Evolutionary conservation across 2,329 filamentous ascomycete genomes (phyloP).

Genomic region (Tolypocladium album): DNA sequence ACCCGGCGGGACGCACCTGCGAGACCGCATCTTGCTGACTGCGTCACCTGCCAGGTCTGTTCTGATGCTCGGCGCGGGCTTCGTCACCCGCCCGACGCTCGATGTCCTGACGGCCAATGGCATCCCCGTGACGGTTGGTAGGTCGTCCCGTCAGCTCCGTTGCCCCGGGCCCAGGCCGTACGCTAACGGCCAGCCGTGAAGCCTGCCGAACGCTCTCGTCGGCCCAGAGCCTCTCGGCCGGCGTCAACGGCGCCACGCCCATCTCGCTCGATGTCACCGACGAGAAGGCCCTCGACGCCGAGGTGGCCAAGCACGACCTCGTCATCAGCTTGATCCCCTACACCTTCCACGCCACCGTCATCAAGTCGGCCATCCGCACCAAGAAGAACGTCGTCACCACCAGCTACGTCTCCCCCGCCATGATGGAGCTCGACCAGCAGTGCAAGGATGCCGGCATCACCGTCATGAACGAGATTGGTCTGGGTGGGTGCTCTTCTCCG

Average conservation of each 20-base stretch:
- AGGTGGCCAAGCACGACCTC: constrained; percentile 68
- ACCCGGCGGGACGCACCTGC: not conserved
- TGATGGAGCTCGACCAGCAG: constrained; percentile 76
- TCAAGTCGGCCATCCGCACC: constrained; percentile 83
- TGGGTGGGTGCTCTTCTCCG: constrained; percentile 16
- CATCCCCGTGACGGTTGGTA: constrained; percentile 55
- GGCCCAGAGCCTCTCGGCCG: constrained; percentile 63
- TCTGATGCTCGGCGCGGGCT: constrained; percentile 41
- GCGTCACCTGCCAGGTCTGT: constrained; percentile 2
- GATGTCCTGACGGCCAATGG: constrained; percentile 51
- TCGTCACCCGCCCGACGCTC: constrained; percentile 51
- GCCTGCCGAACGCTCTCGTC: constrained; percentile 73
- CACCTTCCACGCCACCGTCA: constrained; percentile 77
- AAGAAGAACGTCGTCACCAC: constrained; percentile 98
- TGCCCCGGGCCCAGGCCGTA: not conserved
- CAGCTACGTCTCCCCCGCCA: constrained; percentile 83
- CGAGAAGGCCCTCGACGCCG: constrained; percentile 65
- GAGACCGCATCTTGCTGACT: not conserved
- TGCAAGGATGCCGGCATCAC: constrained; percentile 88
- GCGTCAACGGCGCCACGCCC: constrained; percentile 61
- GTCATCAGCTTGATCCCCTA: constrained; percentile 83
- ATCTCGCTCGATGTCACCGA: constrained; percentile 80
- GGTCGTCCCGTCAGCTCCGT: constrained; percentile 12
- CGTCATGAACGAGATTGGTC: constrained; percentile 93
- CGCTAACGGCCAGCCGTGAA: constrained; percentile 18